These are phyloP conservation scores for Pseudonitzschia delicatissima DNA, from an alignment of 108 stramenopile species.

Conservation along the genomic window DNA sequence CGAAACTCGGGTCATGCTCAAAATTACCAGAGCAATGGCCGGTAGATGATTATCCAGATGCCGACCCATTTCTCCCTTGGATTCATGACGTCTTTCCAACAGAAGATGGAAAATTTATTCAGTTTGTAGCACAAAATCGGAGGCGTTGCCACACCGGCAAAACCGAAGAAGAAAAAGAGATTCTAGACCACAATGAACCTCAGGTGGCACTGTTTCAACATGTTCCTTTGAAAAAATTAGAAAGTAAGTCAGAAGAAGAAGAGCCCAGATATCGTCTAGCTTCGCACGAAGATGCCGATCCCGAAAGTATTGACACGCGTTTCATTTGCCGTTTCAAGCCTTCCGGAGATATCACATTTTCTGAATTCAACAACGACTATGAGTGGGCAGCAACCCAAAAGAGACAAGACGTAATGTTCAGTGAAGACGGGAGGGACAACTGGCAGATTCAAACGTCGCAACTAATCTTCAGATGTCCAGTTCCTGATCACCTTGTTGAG, in stretches of 20 bases:
- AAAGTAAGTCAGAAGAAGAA: slow-evolving; percentile 36
- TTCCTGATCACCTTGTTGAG: slow-evolving; percentile 57
- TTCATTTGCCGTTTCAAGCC: slow-evolving; percentile 89
- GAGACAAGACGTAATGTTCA: slow-evolving; percentile 44
- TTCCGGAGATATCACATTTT: slow-evolving; percentile 49
- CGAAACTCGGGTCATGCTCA: slow-evolving; percentile 36
- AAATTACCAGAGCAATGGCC: slow-evolving; percentile 64
- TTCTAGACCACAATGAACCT: slow-evolving; percentile 52
- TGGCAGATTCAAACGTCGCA: slow-evolving; percentile 73
- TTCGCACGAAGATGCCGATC: slow-evolving; percentile 80
- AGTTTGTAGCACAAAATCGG: slow-evolving; percentile 86
- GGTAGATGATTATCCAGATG: slow-evolving; percentile 63
- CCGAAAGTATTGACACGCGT: slow-evolving; percentile 72
- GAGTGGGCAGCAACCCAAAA: slow-evolving; percentile 75
- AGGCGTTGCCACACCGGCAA: slow-evolving; percentile 66
- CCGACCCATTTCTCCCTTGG: slow-evolving; percentile 88
- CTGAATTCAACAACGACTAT: slow-evolving; percentile 66
- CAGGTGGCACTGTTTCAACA: slow-evolving; percentile 83
- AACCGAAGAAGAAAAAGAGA: slow-evolving; percentile 21
- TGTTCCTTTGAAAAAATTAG: slow-evolving; percentile 49
- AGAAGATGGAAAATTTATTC: slow-evolving; percentile 70
- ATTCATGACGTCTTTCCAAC: slow-evolving; percentile 90
- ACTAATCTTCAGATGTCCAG: slow-evolving; percentile 78
- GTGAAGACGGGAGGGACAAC: slow-evolving; percentile 66
- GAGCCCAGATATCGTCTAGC: slow-evolving; percentile 58